Evolutionary conservation across 106 monocot species (phyloP).

Genomic region (Cymbidium sinense): DNA sequence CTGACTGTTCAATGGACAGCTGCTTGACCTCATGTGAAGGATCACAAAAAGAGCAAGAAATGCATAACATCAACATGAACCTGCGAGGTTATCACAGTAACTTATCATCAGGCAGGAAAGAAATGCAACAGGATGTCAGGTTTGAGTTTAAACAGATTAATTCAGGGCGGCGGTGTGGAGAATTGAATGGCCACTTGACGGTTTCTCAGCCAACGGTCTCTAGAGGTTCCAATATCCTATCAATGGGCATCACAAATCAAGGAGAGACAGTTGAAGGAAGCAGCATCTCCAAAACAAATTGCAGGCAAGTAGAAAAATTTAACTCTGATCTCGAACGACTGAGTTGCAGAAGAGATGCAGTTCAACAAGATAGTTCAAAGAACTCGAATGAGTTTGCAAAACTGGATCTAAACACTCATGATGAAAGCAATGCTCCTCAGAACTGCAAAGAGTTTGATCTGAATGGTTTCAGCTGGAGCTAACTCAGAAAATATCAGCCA

Average conservation of each 20-base stretch:
- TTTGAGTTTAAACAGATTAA: slow-evolving; percentile 17
- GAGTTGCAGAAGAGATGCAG: neutral
- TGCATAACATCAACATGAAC: slow-evolving; percentile 14
- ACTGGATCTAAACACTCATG: slow-evolving; percentile 62
- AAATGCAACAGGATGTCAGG: slow-evolving; percentile 2
- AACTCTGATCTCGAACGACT: neutral
- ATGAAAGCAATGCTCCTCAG: slow-evolving; percentile 14
- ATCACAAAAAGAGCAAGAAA: slow-evolving; percentile 49
- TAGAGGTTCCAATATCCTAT: neutral
- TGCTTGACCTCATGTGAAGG: slow-evolving; percentile 78
- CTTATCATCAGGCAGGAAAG: slow-evolving; percentile 11
- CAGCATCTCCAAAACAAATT: slow-evolving; percentile 6
- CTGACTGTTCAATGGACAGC: slow-evolving; percentile 69
- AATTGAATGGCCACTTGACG: slow-evolving; percentile 13
- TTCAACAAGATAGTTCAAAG: slow-evolving; percentile 20
- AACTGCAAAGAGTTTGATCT: slow-evolving; percentile 57
- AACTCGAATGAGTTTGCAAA: slow-evolving; percentile 21
- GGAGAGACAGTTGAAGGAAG: slow-evolving; percentile 20
- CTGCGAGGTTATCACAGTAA: slow-evolving; percentile 17
- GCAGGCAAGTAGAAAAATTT: neutral
- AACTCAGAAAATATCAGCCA: neutral
- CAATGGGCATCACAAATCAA: neutral
- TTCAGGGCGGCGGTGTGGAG: slow-evolving; percentile 14
- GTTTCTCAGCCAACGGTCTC: slow-evolving; percentile 9
- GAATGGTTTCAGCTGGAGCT: slow-evolving; percentile 68